Conservation (phyloP, 2,329 filamentous ascomycete species). For the Keithomyces neogunnii region DNA sequence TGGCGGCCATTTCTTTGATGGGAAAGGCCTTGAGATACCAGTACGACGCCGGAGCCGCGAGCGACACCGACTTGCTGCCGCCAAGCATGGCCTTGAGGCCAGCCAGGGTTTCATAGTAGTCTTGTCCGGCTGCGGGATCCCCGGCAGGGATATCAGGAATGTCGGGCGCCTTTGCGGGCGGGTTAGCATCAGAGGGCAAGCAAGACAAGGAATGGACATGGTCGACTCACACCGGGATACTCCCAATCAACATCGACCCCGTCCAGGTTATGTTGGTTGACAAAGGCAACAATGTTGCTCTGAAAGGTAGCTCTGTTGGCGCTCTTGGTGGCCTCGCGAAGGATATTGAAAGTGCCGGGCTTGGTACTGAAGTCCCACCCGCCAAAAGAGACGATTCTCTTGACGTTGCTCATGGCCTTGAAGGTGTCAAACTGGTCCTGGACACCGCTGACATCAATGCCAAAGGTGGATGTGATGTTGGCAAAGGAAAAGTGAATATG, state of each 20-base stretch:
- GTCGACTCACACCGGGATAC: slow-evolving; percentile 17
- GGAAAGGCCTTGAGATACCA: slow-evolving; percentile 26
- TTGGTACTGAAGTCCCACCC: slow-evolving; percentile 18
- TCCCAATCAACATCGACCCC: slow-evolving; percentile 36
- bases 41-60: slow-evolving; percentile 23
- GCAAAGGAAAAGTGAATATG: slow-evolving; percentile 30
- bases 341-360: slow-evolving; percentile 8
- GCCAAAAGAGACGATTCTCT: slow-evolving; percentile 20
- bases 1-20: slow-evolving; percentile 15
- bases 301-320: slow-evolving; percentile 24
- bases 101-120: slow-evolving; percentile 12
- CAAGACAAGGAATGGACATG: not conserved
- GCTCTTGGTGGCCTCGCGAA: slow-evolving; percentile 11
- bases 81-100: slow-evolving; percentile 5
- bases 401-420: slow-evolving; percentile 9
- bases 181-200: not conserved
- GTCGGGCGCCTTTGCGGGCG: slow-evolving; percentile 8
- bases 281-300: slow-evolving; percentile 25
- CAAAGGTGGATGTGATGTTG: slow-evolving; percentile 14
- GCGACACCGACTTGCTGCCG: slow-evolving; percentile 16
- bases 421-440: slow-evolving; percentile 13
- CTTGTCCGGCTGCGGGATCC: slow-evolving; percentile 1
- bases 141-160: slow-evolving; percentile 21
- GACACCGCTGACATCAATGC: slow-evolving; percentile 8
- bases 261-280: slow-evolving; percentile 24